Evolutionary conservation across 2,329 filamentous ascomycete species (phyloP).

Genomic region (Plenodomus tracheiphilus): DNA sequence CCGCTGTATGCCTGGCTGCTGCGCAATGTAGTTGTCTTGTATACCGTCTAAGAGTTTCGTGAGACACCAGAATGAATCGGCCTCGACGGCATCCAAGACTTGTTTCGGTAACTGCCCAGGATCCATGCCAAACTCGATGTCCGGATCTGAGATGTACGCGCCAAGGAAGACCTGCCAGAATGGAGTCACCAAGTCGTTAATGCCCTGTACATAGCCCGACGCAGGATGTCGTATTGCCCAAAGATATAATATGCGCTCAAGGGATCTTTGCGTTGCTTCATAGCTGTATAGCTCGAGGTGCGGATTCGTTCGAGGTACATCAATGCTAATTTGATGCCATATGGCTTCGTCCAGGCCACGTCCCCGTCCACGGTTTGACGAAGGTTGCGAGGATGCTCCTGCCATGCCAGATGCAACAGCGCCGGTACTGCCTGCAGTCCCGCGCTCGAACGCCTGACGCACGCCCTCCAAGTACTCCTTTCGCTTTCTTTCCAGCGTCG

Average conservation of each 20-base stretch:
- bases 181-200: slow-evolving; percentile 95
- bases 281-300: slow-evolving; percentile 95
- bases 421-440: slow-evolving; percentile 46
- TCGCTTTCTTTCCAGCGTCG: slow-evolving; percentile 88
- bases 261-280: slow-evolving; percentile 89
- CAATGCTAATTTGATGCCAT: slow-evolving; percentile 99
- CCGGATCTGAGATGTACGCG: slow-evolving; percentile 89
- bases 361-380: slow-evolving; percentile 61
- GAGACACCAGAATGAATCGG: slow-evolving; percentile 97
- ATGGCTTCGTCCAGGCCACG: slow-evolving; percentile 92
- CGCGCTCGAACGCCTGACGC: slow-evolving; percentile 64
- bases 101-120: slow-evolving; percentile 88
- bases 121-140: slow-evolving; percentile 95
- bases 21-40: slow-evolving; percentile 98
- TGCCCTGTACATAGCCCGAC: slow-evolving; percentile 96
- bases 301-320: slow-evolving; percentile 93
- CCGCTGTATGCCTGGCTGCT: slow-evolving; percentile 93
- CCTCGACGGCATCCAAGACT: slow-evolving; percentile 94
- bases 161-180: slow-evolving; percentile 98
- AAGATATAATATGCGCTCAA: slow-evolving; percentile 93
- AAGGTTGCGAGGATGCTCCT: slow-evolving; percentile 47
- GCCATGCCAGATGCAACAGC: slow-evolving; percentile 57
- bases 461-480: slow-evolving; percentile 97
- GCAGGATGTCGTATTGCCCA: slow-evolving; percentile 98
- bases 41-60: slow-evolving; percentile 98